phyloP scores from a whole-genome alignment of 495 filamentous ascomycete genomes.

The Podospora appendiculata region DNA sequence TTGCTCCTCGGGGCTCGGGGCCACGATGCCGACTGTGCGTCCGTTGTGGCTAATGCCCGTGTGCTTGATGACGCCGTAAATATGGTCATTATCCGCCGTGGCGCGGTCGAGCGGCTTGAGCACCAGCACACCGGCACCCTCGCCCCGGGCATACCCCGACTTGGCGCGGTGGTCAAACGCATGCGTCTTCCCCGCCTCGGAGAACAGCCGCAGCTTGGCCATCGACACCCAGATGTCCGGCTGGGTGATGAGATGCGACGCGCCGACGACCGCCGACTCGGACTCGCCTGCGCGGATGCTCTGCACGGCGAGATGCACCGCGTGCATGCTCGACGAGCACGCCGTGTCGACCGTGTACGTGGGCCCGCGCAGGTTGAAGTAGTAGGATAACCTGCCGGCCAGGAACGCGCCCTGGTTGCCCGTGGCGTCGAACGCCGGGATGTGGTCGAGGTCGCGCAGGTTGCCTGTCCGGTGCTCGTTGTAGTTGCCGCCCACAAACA shows the following conservation, averaged over 20 bases:
- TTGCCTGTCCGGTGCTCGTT: conserved; percentile 28
- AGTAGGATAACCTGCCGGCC: conserved; percentile 49
- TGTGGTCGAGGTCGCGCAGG: conserved; percentile 31
- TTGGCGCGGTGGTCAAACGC: conserved; percentile 35
- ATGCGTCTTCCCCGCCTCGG: conserved; percentile 28
- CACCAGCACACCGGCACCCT: conserved; percentile 33
- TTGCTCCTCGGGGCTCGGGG: conserved; percentile 46
- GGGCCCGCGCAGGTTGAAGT: conserved; percentile 44
- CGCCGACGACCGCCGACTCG: conserved; percentile 39
- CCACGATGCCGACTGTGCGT: conserved; percentile 44
- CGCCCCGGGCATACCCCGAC: conserved; percentile 37
- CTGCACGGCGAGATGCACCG: conserved; percentile 67
- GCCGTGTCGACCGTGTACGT: conserved; percentile 76
- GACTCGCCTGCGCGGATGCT: conserved; percentile 54
- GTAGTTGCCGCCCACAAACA: conserved; percentile 37
- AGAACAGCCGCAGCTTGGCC: conserved; percentile 26
- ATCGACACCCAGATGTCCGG: conserved; percentile 37
- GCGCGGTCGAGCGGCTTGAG: conserved; percentile 50
- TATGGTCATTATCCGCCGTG: conserved; percentile 43
- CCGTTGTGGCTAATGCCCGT: conserved; percentile 50
- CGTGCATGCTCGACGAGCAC: conserved; percentile 65
- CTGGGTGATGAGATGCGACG: conserved; percentile 33
- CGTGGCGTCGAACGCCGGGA: conserved; percentile 31
- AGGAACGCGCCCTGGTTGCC: conserved; percentile 41
- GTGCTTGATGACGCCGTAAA: conserved; percentile 48